Conservation (phyloP, 306 rosid species). For the Lathyrus aphaca region DNA sequence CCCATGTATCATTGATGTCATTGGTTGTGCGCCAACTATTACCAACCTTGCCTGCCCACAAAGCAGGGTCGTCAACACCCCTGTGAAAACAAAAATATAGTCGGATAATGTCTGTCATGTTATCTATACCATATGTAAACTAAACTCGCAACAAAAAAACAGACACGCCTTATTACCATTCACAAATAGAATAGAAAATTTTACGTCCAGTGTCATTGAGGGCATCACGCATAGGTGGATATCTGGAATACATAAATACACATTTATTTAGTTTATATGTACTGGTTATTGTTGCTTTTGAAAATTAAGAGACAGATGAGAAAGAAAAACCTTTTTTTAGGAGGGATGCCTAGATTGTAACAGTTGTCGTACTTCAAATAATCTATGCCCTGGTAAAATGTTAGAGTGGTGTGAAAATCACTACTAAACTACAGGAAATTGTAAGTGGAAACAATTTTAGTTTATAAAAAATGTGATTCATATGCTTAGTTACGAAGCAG, state of each 20-base stretch:
- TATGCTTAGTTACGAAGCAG: slow-evolving; percentile 8
- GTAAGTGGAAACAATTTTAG: background rate
- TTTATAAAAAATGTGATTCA: slow-evolving; percentile 27
- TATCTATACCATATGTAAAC: background rate
- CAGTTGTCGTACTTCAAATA: slow-evolving; percentile 98
- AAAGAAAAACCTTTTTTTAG: slow-evolving; percentile 63
- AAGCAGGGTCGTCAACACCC: slow-evolving; percentile 93
- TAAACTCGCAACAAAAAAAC: slow-evolving; percentile 33
- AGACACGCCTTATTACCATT: slow-evolving; percentile 65
- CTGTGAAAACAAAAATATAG: slow-evolving; percentile 46
- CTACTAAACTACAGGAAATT: slow-evolving; percentile 13
- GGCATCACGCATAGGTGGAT: slow-evolving; percentile 97
- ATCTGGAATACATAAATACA: slow-evolving; percentile 59
- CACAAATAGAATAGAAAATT: slow-evolving; percentile 84
- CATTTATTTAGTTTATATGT: slow-evolving; percentile 40
- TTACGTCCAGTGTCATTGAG: slow-evolving; percentile 64
- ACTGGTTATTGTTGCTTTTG: slow-evolving; percentile 15
- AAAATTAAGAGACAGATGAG: slow-evolving; percentile 42
- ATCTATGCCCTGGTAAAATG: slow-evolving; percentile 70
- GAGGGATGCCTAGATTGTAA: slow-evolving; percentile 80
- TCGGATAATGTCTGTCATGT: slow-evolving; percentile 23
- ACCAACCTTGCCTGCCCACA: slow-evolving; percentile 92
- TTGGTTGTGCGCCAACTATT: slow-evolving; percentile 99
- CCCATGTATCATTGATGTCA: slow-evolving; percentile 93
- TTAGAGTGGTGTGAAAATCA: slow-evolving; percentile 5